Evolutionary conservation across 1,284 basidiomycete genomes (phyloP).

Genomic region (Ustilago cynodontis): DNA sequence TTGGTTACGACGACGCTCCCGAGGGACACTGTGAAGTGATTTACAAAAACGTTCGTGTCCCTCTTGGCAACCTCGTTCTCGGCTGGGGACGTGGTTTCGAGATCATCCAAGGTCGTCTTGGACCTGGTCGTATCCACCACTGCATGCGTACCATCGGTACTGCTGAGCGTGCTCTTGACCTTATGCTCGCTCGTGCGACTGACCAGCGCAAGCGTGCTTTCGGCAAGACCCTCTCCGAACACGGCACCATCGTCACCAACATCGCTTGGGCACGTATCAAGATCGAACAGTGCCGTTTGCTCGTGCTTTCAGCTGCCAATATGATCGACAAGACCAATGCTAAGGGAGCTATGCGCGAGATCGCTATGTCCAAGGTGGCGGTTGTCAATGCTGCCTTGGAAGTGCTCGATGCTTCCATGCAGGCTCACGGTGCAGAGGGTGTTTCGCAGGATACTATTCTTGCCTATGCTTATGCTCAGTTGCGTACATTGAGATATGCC

Average conservation of each 20-base stretch:
- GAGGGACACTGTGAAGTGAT: constrained; percentile 91
- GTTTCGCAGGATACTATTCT: constrained; percentile 89
- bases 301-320: constrained; percentile 92
- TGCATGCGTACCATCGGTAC: constrained; percentile 92
- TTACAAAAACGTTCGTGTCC: constrained; percentile 93
- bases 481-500: constrained; percentile 76
- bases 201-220: constrained; percentile 92
- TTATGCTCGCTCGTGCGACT: constrained; percentile 91
- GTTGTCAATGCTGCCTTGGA: constrained; percentile 88
- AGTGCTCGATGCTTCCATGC: constrained; percentile 93
- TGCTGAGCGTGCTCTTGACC: constrained; percentile 85
- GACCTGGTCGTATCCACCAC: constrained; percentile 96
- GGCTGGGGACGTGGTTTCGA: constrained; percentile 96
- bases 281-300: constrained; percentile 85
- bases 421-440: constrained; percentile 90
- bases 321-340: constrained; percentile 92
- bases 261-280: constrained; percentile 92
- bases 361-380: constrained; percentile 90
- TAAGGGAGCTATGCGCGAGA: constrained; percentile 95
- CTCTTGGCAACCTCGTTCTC: constrained; percentile 82
- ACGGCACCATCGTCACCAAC: constrained; percentile 91
- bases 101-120: constrained; percentile 97
- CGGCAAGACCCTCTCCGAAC: constrained; percentile 89
- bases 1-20: constrained; percentile 70
- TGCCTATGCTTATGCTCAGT: constrained; percentile 80